Conservation (phyloP, 2,329 filamentous ascomycete genomes). For the Blumeriella jaapii region DNA sequence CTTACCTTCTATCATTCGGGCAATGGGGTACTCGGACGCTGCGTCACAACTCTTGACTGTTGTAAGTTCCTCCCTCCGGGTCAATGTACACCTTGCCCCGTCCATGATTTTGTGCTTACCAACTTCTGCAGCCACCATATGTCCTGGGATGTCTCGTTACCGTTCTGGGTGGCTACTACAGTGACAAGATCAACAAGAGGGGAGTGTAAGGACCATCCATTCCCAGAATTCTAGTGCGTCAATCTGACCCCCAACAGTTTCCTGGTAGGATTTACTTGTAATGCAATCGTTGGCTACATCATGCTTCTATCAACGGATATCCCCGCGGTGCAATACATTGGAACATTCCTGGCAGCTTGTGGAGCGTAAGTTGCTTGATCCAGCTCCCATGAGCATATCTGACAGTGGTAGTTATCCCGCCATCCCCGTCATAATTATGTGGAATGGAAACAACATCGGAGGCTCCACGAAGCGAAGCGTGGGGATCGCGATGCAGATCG, state of each 20-base stretch:
- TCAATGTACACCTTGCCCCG: neutral
- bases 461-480: constrained; percentile 45
- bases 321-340: constrained; percentile 34
- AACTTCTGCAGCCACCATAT: constrained; percentile 3
- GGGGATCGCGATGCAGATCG: constrained; percentile 55
- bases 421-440: constrained; percentile 29
- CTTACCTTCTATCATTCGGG: constrained; percentile 29
- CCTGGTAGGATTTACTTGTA: constrained; percentile 34
- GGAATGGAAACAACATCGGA: constrained; percentile 37
- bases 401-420: constrained; percentile 36
- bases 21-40: constrained; percentile 38
- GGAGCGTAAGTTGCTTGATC: constrained; percentile 33
- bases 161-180: constrained; percentile 32
- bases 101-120: neutral
- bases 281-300: constrained; percentile 17
- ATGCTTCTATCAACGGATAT: constrained; percentile 16
- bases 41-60: constrained; percentile 34
- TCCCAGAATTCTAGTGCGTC: neutral
- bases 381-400: neutral
- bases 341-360: constrained; percentile 33
- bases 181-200: constrained; percentile 18
- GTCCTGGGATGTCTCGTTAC: constrained; percentile 6
- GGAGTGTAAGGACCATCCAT: constrained; percentile 1
- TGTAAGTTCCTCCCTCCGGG: too few relatives aligned
- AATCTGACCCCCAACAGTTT: constrained; percentile 41